phyloP scores from a whole-genome alignment of 192 early-diverging fungal genomes.

The Coemansia sp. region DNA sequence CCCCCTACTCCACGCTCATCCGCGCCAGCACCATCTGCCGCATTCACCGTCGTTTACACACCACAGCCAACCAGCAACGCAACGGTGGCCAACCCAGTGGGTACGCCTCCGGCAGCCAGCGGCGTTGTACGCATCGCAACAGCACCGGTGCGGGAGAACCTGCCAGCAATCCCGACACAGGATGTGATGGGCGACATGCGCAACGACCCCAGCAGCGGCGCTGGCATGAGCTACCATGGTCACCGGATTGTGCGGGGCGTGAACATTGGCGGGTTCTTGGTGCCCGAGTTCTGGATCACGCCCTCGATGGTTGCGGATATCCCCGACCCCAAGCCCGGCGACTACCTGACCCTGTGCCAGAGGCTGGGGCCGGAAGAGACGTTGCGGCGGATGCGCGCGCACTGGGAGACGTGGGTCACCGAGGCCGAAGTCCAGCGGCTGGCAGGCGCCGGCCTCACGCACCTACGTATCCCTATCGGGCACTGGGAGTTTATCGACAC shows the following conservation, averaged over 20 bases:
- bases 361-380: slow-evolving; percentile 43
- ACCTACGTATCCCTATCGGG: slow-evolving; percentile 56
- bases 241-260: slow-evolving; percentile 49
- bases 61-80: no score
- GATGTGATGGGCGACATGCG: slow-evolving; percentile 19
- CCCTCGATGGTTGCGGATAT: slow-evolving; percentile 40
- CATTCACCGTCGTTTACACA: no score
- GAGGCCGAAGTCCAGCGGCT: slow-evolving; percentile 50
- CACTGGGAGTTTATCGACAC: slow-evolving; percentile 57
- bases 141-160: neutral
- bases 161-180: slow-evolving; percentile 4
- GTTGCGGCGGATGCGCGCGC: slow-evolving; percentile 22
- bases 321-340: slow-evolving; percentile 42
- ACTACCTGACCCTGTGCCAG: slow-evolving; percentile 46
- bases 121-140: slow-evolving; percentile 13
- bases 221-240: slow-evolving; percentile 36
- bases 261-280: slow-evolving; percentile 56
- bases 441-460: slow-evolving; percentile 47
- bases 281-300: slow-evolving; percentile 59
- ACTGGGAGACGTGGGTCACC: slow-evolving; percentile 56
- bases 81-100: no score
- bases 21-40: no score
- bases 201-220: slow-evolving; percentile 24
- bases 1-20: no score
- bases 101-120: neutral